phyloP scores from a whole-genome alignment of 1,284 basidiomycete species.

The Xerocomus nothofagi region DNA sequence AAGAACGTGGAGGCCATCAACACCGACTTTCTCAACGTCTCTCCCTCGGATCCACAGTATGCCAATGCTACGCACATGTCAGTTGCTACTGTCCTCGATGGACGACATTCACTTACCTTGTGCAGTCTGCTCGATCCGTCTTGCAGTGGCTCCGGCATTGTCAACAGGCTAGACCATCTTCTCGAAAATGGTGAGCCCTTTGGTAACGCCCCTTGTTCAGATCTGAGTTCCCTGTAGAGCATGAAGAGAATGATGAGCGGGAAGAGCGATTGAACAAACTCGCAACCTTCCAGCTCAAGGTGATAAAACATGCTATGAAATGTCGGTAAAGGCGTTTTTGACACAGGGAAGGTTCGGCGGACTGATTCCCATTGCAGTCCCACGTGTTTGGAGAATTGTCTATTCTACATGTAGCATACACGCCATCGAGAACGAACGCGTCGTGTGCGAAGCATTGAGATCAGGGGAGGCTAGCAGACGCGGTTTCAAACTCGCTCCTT shows the following conservation, averaged over 20 bases:
- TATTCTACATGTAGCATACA: constrained; percentile 98
- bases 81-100: constrained; percentile 31
- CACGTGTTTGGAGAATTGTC: constrained; percentile 76
- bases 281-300: constrained; percentile 85
- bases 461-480: constrained; percentile 63
- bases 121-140: constrained; percentile 86
- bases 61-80: constrained; percentile 80
- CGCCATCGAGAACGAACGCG: constrained; percentile 87
- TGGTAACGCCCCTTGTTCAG: background rate
- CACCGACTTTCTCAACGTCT: constrained; percentile 76
- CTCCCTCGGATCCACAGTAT: constrained; percentile 65
- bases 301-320: constrained; percentile 94
- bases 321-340: constrained; percentile 52
- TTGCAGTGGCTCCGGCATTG: constrained; percentile 90
- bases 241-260: constrained; percentile 49
- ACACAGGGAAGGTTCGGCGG: constrained; percentile 7
- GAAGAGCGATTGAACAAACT: constrained; percentile 79
- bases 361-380: constrained; percentile 41
- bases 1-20: constrained; percentile 73
- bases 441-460: constrained; percentile 70
- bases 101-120: constrained; percentile 4
- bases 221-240: constrained; percentile 35
- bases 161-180: constrained; percentile 86
- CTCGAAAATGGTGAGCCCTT: constrained; percentile 58
- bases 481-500: constrained; percentile 68